phyloP scores from a whole-genome alignment of 2,329 filamentous ascomycete species.

The Diplocarpon rosae region DNA sequence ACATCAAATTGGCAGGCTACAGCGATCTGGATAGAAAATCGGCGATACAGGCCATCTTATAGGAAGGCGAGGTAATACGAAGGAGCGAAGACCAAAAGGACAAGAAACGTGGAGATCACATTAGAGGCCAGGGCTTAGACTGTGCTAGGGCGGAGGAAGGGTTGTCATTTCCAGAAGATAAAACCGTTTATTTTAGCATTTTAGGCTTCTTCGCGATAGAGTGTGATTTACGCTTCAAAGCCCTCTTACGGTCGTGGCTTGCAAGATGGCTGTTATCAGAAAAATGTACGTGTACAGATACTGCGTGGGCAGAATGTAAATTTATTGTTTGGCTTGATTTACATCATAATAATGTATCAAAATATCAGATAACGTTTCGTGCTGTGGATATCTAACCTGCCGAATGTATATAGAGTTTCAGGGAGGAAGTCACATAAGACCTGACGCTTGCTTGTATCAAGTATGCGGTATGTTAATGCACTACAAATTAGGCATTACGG shows the following conservation, averaged over 20 bases:
- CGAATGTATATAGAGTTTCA: background rate
- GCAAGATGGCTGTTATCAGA: background rate
- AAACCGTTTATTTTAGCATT: background rate
- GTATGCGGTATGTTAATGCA: no score
- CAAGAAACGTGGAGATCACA: background rate
- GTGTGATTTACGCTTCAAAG: background rate
- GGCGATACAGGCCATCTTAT: background rate
- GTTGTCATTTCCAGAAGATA: background rate
- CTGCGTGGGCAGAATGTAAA: background rate
- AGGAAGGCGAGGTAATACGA: background rate
- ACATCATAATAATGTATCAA: background rate
- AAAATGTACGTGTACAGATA: constrained; percentile 1
- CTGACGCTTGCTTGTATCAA: no score
- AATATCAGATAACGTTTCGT: no score
- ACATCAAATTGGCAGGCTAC: background rate
- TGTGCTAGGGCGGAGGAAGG: background rate
- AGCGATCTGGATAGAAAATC: background rate
- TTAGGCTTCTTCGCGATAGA: background rate
- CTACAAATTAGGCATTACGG: no score
- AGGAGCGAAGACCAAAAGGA: constrained; percentile 1
- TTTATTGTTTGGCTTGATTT: background rate
- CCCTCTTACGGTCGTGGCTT: background rate
- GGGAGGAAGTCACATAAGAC: no score
- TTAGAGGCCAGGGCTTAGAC: background rate
- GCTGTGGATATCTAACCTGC: no score